Evolutionary conservation across 352 stramenopile species (phyloP), one percentile per base, ranked within the genome.

Genomic region (Aphanomyces astaci): DNA sequence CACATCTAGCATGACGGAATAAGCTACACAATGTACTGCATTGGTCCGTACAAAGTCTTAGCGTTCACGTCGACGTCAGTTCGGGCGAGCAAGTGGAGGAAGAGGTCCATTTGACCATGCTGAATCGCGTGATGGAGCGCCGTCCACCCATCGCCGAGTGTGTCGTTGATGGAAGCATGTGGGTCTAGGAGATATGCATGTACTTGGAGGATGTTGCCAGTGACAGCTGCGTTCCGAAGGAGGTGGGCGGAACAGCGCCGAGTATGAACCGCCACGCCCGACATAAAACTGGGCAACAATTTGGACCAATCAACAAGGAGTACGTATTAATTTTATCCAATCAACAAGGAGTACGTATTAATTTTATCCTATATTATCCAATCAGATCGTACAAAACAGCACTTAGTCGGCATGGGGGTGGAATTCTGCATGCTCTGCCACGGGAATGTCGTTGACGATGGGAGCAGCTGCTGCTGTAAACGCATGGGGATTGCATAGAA

Each of bases 61-160:
- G 74, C 75, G 63, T 92, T 90, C 39, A 90, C 48, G 55, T 92
- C 75, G 25, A 86, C 52, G 24, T 22, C 43, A 10, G 65, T 54
- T 4, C 78, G 64, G 17, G 55, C 15, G 25, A 90, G 36, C 40
- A 94, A 75, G 0, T 77, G 73, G 32, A 72, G 64, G 9, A 81
- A 71, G 15, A 88, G 68, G 19, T 17, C 25, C 43, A 88, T 5
- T 2, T 86, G 80, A 55, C 78, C 76, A 24, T 77, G 62, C n/a
- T 77, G 74, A 9, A 87, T 79, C 1, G 86, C 84, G 49, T 84
- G 85, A 54, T 87, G 76, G 66, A 94, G 73, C 54, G 84, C 84
- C 27, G 77, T 88, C 84, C 84, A 92, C 10, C 76, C 72, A 49
- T 92, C 81, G 2, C 82, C 84, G 22, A 78, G 70, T 40, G 68